A percentile compares a stretch with the other conserved stretches of the same genome.
These are phyloP conservation scores for Neocatenulostroma microsporum DNA, from an alignment of 2,329 filamentous ascomycete genomes.

Conservation along the genomic window DNA sequence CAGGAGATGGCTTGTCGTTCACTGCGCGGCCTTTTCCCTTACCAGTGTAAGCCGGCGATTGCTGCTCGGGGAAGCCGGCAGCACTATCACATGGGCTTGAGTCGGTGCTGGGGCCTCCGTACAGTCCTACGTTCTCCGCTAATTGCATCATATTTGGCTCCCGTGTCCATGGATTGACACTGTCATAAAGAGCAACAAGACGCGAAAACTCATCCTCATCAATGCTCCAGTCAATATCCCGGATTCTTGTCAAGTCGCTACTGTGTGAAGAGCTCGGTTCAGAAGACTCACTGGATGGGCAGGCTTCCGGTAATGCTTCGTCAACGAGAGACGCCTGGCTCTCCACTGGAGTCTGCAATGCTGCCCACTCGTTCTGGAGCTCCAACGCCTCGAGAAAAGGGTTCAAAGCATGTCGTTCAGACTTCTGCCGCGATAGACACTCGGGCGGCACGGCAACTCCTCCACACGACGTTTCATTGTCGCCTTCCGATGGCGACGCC, in stretches of 20 bases:
- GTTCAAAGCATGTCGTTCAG: background rate
- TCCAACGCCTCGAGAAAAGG: too few relatives aligned
- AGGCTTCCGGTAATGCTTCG: background rate
- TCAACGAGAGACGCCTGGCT: background rate
- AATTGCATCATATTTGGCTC: too few relatives aligned
- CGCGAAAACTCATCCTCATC: background rate
- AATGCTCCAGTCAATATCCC: conserved; percentile 10
- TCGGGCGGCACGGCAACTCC: too few relatives aligned
- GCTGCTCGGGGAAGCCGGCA: conserved; percentile 5
- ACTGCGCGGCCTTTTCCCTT: conserved; percentile 12
- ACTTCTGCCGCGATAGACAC: too few relatives aligned
- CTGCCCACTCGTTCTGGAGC: background rate
- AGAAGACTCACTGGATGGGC: conserved; percentile 1
- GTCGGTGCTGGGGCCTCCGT: background rate
- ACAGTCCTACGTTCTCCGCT: background rate
- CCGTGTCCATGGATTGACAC: background rate
- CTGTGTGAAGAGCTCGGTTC: background rate
- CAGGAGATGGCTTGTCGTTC: too few relatives aligned
- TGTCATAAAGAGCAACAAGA: conserved; percentile 1
- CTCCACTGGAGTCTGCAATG: background rate
- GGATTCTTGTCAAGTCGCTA: background rate
- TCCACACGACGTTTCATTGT: too few relatives aligned
- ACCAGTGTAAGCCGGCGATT: conserved; percentile 1
- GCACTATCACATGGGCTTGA: conserved; percentile 14
- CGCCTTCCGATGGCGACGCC: too few relatives aligned